Percentiles rank a stretch among this genome's conserved stretches.
Evolutionary conservation across 306 rosid genomes (phyloP).

Genomic region (Cucumis cinereus): DNA sequence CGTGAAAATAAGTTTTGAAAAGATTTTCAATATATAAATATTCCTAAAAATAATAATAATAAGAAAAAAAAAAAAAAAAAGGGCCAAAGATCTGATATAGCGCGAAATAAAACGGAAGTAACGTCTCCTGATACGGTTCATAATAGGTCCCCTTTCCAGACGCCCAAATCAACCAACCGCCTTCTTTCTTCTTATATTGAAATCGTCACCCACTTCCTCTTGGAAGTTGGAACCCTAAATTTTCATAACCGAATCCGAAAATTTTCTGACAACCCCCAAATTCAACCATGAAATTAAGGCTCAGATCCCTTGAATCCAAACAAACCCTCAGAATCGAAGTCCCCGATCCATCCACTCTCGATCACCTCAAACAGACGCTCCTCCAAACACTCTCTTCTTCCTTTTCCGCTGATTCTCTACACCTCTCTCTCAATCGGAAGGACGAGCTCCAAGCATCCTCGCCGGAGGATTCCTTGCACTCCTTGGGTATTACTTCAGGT

Average conservation of each 20-base stretch:
- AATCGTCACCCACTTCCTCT: background rate
- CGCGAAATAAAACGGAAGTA: background rate
- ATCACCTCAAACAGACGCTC: slow-evolving; percentile 33
- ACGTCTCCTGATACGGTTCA: background rate
- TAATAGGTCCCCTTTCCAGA: too few relatives aligned
- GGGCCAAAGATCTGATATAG: too few relatives aligned
- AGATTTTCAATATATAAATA: too few relatives aligned
- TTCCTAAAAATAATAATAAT: too few relatives aligned
- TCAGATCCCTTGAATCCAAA: slow-evolving; percentile 48
- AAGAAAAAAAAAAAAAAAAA: too few relatives aligned
- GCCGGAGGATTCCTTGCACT: slow-evolving; percentile 24
- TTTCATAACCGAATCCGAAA: background rate
- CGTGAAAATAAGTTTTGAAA: too few relatives aligned
- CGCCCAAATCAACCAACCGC: background rate
- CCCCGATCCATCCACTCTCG: slow-evolving; percentile 31
- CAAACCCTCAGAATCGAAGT: slow-evolving; percentile 50
- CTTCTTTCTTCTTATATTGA: background rate
- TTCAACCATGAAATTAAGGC: slow-evolving; percentile 48
- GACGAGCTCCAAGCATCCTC: slow-evolving; percentile 51
- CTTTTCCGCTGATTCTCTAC: slow-evolving; percentile 26
- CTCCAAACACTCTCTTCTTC: slow-evolving; percentile 22
- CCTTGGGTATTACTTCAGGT: slow-evolving; percentile 52
- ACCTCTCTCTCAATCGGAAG: slow-evolving; percentile 58
- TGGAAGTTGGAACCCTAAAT: background rate
- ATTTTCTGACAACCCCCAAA: background rate